Percentiles rank a stretch among this genome's conserved stretches.
These are phyloP conservation scores for Botrytis fragariae DNA, from an alignment of 2,329 filamentous ascomycete genomes.

Conservation along the genomic window DNA sequence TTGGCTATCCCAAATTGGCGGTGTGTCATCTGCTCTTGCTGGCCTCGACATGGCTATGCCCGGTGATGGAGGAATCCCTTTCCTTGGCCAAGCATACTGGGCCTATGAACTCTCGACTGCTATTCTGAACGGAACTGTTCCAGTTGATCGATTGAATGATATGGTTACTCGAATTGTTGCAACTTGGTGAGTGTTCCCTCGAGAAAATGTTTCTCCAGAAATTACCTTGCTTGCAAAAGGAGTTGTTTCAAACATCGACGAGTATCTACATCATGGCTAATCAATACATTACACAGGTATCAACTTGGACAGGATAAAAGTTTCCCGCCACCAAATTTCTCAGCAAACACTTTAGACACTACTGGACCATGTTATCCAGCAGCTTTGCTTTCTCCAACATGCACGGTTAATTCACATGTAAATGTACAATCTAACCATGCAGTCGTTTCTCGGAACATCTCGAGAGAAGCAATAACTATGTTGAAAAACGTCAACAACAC, in stretches of 20 bases:
- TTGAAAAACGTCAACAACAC: constrained; percentile 62
- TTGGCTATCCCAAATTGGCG: constrained; percentile 62
- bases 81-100: constrained; percentile 54
- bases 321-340: constrained; percentile 58
- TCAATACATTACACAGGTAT: constrained; percentile 38
- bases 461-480: constrained; percentile 55
- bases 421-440: constrained; percentile 54
- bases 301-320: constrained; percentile 57
- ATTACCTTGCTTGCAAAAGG: neutral
- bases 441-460: constrained; percentile 49
- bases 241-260: neutral
- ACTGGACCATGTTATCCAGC: constrained; percentile 57
- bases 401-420: constrained; percentile 68
- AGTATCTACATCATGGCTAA: neutral
- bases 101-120: constrained; percentile 53
- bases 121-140: constrained; percentile 56
- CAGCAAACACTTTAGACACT: constrained; percentile 54
- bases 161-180: constrained; percentile 56
- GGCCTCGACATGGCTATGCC: constrained; percentile 72
- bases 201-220: neutral
- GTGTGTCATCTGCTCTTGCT: constrained; percentile 57
- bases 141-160: constrained; percentile 55
- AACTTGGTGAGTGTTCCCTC: constrained; percentile 43
- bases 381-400: constrained; percentile 56
- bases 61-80: constrained; percentile 53